phyloP scores from a whole-genome alignment of 2,329 filamentous ascomycete species.

The Aspergillus melleus region DNA sequence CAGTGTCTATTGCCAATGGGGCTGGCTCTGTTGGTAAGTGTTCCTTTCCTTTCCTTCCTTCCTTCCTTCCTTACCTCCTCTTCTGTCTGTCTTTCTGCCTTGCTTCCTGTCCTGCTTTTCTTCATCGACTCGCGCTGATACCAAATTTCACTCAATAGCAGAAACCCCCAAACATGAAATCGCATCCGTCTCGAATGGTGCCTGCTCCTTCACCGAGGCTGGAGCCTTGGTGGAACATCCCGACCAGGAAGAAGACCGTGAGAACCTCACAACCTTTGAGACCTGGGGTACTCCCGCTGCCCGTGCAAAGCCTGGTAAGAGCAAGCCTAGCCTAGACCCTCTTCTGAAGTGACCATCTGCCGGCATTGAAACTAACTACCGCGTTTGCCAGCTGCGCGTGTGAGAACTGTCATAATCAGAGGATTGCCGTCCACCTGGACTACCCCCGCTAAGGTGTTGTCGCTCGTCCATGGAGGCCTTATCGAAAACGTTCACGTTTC shows the following conservation, averaged over 20 bases:
- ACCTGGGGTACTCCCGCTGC: constrained; percentile 30
- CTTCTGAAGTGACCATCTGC: neutral
- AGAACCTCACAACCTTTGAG: constrained; percentile 31
- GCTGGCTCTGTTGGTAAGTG: constrained; percentile 1
- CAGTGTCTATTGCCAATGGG: constrained; percentile 1
- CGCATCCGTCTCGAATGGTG: neutral
- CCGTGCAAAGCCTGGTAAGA: constrained; percentile 29
- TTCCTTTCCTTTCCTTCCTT: neutral
- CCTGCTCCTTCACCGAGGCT: neutral
- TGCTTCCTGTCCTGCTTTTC: no score
- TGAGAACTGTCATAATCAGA: constrained; percentile 36
- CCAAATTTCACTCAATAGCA: neutral
- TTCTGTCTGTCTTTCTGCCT: no score
- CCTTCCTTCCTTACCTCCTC: no score
- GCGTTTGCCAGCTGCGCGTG: constrained; percentile 19
- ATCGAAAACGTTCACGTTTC: constrained; percentile 35
- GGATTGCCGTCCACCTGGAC: constrained; percentile 36
- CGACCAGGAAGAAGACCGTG: constrained; percentile 28
- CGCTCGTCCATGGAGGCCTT: constrained; percentile 39
- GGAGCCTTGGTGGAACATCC: neutral
- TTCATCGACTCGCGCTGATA: neutral
- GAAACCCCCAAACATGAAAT: neutral
- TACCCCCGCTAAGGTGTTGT: constrained; percentile 34
- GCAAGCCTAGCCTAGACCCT: neutral
- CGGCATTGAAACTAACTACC: neutral